Evolutionary conservation across 2,329 filamentous ascomycete species (phyloP).

Genomic region (Neoarthrinium moseri): DNA sequence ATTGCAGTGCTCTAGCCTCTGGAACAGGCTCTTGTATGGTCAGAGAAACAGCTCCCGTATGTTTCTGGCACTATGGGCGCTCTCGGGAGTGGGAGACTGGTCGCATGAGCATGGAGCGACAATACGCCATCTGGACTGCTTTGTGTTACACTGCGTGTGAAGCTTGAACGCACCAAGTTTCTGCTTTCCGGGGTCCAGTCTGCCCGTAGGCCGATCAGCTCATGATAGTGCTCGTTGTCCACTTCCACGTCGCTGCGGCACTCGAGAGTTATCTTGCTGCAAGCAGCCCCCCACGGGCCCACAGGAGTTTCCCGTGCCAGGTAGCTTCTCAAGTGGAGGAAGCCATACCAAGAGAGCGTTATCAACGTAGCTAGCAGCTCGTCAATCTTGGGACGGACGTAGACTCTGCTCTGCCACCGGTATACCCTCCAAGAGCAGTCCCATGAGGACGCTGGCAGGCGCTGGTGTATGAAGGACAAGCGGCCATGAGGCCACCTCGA

Average conservation of each 20-base stretch:
- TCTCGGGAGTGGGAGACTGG: background rate
- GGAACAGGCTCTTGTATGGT: no score
- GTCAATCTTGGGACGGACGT: background rate
- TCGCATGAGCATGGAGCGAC: background rate
- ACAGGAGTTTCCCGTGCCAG: slow-evolving; percentile 2
- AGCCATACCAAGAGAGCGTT: background rate
- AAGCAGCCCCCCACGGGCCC: slow-evolving; percentile 5
- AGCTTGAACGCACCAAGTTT: background rate
- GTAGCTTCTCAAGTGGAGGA: slow-evolving; percentile 8
- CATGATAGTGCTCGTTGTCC: background rate
- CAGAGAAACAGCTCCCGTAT: slow-evolving; percentile 6
- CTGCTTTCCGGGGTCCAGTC: no score
- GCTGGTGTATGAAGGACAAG: background rate
- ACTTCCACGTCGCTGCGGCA: background rate
- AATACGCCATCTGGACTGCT: background rate
- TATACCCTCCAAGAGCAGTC: no score
- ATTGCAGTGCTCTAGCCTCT: background rate
- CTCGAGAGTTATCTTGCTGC: background rate
- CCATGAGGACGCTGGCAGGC: background rate
- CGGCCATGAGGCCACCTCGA: background rate
- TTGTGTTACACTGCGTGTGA: background rate
- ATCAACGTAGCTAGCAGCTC: background rate
- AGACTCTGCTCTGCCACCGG: background rate
- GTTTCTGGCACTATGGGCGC: background rate
- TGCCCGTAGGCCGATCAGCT: background rate